A percentile compares a stretch with the other conserved stretches of the same genome.
These are phyloP conservation scores for Alnus rubra DNA, from an alignment of 306 rosid genomes.

Conservation along the genomic window DNA sequence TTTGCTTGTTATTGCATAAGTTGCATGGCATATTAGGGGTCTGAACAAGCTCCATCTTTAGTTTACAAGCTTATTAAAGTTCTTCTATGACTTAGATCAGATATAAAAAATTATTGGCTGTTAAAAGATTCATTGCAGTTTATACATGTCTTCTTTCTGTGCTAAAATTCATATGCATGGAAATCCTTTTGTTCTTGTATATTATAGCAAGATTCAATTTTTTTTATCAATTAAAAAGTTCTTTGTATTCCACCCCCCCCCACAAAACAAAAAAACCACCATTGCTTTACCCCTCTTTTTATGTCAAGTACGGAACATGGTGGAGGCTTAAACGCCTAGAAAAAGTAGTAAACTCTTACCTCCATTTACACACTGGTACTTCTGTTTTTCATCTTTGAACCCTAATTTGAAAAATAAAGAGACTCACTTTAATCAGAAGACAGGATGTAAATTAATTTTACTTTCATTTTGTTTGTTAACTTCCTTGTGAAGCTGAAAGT, in stretches of 20 bases:
- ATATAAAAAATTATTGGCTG: too few species aligned
- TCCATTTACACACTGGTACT: not conserved
- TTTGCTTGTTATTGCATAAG: not conserved
- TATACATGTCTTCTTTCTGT: not conserved
- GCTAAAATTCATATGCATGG: not conserved
- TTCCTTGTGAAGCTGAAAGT: slow-evolving; percentile 3
- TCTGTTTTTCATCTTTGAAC: not conserved
- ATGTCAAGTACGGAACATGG: not conserved
- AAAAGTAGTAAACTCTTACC: not conserved
- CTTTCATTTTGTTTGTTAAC: slow-evolving; percentile 7
- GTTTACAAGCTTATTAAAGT: not conserved
- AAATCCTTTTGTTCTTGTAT: too few species aligned
- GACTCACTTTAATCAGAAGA: not conserved
- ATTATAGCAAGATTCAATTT: too few species aligned
- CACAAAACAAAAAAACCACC: too few species aligned
- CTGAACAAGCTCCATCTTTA: not conserved
- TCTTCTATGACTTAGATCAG: not conserved
- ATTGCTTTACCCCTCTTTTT: not conserved
- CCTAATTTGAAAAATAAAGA: not conserved
- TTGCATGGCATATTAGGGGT: not conserved
- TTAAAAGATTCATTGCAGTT: not conserved
- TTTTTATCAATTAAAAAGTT: too few species aligned
- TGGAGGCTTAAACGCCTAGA: not conserved
- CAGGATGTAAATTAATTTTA: not conserved
- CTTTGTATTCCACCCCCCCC: not conserved